Evolutionary conservation across 345 rosid species (phyloP), one percentile per base, ranked within the genome.

Genomic region (Adansonia digitata): DNA sequence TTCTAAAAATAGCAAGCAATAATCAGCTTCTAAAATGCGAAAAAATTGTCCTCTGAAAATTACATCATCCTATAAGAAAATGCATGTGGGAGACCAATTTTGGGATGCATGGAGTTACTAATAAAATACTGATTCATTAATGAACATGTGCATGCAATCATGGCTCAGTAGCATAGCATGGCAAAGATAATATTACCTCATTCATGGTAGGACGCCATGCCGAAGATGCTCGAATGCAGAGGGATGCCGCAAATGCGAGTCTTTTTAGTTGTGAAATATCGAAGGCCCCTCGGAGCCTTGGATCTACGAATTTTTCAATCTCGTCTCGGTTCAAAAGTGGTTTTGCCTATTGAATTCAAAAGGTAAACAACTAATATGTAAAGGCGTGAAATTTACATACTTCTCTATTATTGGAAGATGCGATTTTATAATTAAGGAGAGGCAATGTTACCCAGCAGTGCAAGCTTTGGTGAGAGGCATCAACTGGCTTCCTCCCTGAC

Each of bases 401-500:
- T n/a, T n/a, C n/a, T n/a, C n/a, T n/a, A n/a, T n/a, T n/a, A n/a
- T n/a, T n/a, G n/a, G n/a, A n/a, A n/a, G n/a, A n/a, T n/a, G n/a
- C n/a, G n/a, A n/a, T 13, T 27, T 59, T 29, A 9, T 57, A 31
- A 14, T 12, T 57, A 3, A 59, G 40, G 39, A 24, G 59, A 29
- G 20, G 24, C 73, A 64, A 3, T 42, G 22, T 77, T 91, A 94
- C 98, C 98, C 97, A 94, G 89, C 85, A 81, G 77, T 92, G 97
- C 65, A 94, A 81, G 81, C 97, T 92, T 81, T 86, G 97, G 79
- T 94, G 93, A 83, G 92, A 89, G 26, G 90, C 87, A 78, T 94
- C 91, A 31, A 94, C 97, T 11, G 98, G 97, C 82, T 85, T 92
- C 77, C 89, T 86, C 72, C 97, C 97, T 31, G 98, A 92, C 78